A percentile compares a stretch with the other conserved stretches of the same genome.
Evolutionary conservation across 371 early-diverging fungal species (phyloP).

Genomic region (Thermomucor indicae-seudaticae): DNA sequence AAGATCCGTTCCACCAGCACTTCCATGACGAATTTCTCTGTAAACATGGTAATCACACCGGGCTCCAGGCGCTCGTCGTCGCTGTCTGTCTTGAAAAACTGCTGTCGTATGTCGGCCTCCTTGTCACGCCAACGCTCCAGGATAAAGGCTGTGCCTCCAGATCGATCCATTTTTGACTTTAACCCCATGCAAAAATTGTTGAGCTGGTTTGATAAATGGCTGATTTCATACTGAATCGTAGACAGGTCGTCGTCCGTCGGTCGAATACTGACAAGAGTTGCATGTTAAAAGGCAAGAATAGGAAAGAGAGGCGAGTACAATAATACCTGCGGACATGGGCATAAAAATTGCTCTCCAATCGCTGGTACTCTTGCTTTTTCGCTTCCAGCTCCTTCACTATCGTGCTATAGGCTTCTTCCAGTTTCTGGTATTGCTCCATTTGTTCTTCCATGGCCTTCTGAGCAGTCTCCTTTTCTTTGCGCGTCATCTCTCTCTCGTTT

Average conservation of each 20-base stretch:
- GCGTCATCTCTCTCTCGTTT: slow-evolving; percentile 9
- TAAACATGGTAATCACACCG: slow-evolving; percentile 33
- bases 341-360: slow-evolving; percentile 38
- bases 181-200: slow-evolving; percentile 43
- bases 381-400: slow-evolving; percentile 21
- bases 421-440: slow-evolving; percentile 7
- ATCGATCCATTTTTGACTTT: slow-evolving; percentile 29
- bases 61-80: slow-evolving; percentile 21
- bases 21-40: slow-evolving; percentile 34
- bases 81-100: slow-evolving; percentile 9
- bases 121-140: slow-evolving; percentile 9
- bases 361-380: slow-evolving; percentile 34
- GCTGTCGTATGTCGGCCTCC: background rate
- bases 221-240: slow-evolving; percentile 43
- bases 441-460: slow-evolving; percentile 19
- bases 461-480: slow-evolving; percentile 12
- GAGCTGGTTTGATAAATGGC: slow-evolving; percentile 29
- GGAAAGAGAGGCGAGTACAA: background rate
- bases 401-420: slow-evolving; percentile 15
- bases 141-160: slow-evolving; percentile 26
- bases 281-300: background rate
- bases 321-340: slow-evolving; percentile 24
- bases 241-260: slow-evolving; percentile 50
- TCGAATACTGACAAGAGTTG: slow-evolving; percentile 20
- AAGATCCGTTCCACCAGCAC: slow-evolving; percentile 18